Base-by-base conservation (phyloP, 1,284 basidiomycete genomes). In the Sporisorium reilianum region DNA sequence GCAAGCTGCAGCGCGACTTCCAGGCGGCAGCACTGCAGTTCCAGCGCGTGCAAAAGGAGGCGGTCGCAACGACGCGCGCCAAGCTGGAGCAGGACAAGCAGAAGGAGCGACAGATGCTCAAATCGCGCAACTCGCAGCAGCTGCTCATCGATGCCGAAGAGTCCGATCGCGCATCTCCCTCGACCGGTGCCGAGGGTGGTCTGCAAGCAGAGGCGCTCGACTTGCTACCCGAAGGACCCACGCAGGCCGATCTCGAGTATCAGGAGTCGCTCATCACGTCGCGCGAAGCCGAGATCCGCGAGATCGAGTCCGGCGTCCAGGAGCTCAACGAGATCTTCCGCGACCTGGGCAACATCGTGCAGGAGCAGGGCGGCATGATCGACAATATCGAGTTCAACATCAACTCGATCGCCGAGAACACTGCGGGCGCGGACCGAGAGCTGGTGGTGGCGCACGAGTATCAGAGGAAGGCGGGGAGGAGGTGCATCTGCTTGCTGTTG, bases 371-470 rank as follows among this genome's bases (percentile, higher is more conserved):
- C 9, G 90, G 90, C 30, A 93, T 98, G 91, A 88, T 99, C 57
- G 96, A 99, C 84, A 97, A 97, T 81, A 97, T 99, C 82, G 95
- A 97, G 85, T 91, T 91, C 65, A 99, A 99, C 82, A 92, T 99
- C 46, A 91, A 91, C 22, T 92, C 90, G 0, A 92, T 98, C 48
- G 91, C 92, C 0, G 89, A 89, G 16, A 93, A 98, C 83, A 95
- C 94, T 0, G 87, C 89, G 1, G 91, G 90, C 36, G 97, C 95
- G 11, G 91, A 93, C 6, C 90, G 92, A 67, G 95, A 99, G 85
- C 88, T 99, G 48, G 90, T 89, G 1, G 92, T 92, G 12, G 97
- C 97, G 2, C 91, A 93, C 71, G 93, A 94, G 34, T 97, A 98
- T 84, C 97, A 99, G 86, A 90, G 94, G 53, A 96, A 91, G 85